Evolutionary conservation across 2,329 filamentous ascomycete species (phyloP), one percentile per base, ranked within the genome.

Genomic region (Calonectria pseudoturangicola): DNA sequence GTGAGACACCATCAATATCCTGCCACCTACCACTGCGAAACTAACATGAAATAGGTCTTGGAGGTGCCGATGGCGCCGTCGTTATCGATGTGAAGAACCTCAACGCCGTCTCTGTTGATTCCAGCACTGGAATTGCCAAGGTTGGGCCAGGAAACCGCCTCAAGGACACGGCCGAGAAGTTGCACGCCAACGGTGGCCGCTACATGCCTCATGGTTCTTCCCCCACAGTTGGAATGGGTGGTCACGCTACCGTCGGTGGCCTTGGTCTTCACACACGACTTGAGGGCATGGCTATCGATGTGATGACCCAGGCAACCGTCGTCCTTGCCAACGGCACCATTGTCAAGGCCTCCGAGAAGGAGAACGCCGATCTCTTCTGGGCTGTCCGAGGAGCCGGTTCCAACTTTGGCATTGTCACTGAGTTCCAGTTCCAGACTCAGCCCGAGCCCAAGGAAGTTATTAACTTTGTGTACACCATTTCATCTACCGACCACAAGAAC

Each of bases 141-240:
- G 41, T 47, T 21, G 58, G 58, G 4, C 58, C 58, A 7, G 58
- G 58, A 21, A 63, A 63, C 58, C 58, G 41, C 8, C 16, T 63
- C 12, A 63, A 47, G 58, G 41, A 63, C 9, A 25, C 27, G 0
- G 58, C 25, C 3, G 41, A 45, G 27, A 63, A 63, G 27, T 4
- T 63, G 25, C 25, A 43, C 18, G 58, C 58, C 41, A 60, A 60
- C 8, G 48, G 64, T n/a, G 33, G 21, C 27, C 48, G 69, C 18
- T 68, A 63, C 21, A 71, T 71, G 51, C 69, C 64, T n/a, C 69
- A 71, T 25, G 69, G 69, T 9, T 68, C 69, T 16, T 71, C 69
- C 8, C 65, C 69, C 8, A 71, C 69, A 6, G 65, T 71, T 2
- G 69, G 64, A 25, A 39, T 68, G 16, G 69, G 65, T 8, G 69